A percentile compares a stretch with the other conserved stretches of the same genome.
phyloP scores from a whole-genome alignment of 805 yeast species.

The Starmerella geochares region DNA sequence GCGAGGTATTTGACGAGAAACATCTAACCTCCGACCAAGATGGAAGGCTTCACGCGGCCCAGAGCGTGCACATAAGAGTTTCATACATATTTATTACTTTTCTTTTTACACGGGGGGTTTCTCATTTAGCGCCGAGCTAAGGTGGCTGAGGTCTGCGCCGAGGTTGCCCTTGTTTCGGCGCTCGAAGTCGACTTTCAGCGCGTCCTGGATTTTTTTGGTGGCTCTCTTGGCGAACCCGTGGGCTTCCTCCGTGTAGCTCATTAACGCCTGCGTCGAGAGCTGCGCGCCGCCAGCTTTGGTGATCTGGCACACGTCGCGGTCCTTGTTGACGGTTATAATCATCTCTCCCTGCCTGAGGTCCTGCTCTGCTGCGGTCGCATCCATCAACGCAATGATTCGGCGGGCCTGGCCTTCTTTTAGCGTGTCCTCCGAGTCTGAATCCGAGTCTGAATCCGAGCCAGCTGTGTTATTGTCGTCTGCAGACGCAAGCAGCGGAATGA shows the following conservation, averaged over 20 bases:
- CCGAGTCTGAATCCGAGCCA: constrained; percentile 60
- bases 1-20: constrained; percentile 19
- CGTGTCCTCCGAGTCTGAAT: constrained; percentile 41
- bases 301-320: constrained; percentile 82
- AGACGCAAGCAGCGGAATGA: constrained; percentile 42
- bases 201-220: constrained; percentile 52
- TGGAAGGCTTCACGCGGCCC: too few relatives aligned
- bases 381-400: constrained; percentile 35
- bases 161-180: constrained; percentile 37
- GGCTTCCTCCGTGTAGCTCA: constrained; percentile 62
- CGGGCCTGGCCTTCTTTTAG: not conserved
- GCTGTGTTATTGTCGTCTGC: constrained; percentile 28
- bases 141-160: constrained; percentile 26
- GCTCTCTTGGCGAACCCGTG: constrained; percentile 49
- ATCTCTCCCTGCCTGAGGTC: constrained; percentile 62
- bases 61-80: too few relatives aligned
- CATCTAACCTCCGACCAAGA: not conserved
- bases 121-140: constrained; percentile 26
- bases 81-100: too few relatives aligned
- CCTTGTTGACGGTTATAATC: constrained; percentile 79
- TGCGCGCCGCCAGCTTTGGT: constrained; percentile 84
- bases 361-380: constrained; percentile 72
- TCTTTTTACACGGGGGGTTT: constrained; percentile 20
- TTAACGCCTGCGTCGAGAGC: constrained; percentile 56
- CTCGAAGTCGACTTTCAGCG: constrained; percentile 46